These are phyloP conservation scores for Chenopodium berlandieri DNA, from an alignment of 148 eudicot genomes.

Conservation along the genomic window DNA sequence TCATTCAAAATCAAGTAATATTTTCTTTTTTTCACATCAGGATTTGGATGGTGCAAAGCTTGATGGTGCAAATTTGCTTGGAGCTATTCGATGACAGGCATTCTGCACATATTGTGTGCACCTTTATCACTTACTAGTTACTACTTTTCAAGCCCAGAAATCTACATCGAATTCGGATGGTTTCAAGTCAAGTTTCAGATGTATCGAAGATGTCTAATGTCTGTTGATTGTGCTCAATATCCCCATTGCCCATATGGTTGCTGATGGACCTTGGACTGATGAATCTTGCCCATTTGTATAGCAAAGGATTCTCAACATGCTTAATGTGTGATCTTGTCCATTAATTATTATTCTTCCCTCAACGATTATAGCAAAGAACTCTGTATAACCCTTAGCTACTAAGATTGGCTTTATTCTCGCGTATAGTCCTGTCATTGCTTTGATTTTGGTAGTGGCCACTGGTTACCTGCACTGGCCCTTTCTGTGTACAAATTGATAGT, in stretches of 20 bases:
- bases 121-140: not conserved
- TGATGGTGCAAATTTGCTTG: constrained; percentile 83
- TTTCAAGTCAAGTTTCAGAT: not conserved
- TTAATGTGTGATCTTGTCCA: not conserved
- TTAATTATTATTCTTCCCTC: not conserved
- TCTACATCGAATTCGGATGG: not conserved
- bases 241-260: constrained; percentile 3
- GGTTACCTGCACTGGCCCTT: too few species aligned
- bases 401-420: too few species aligned
- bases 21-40: constrained; percentile 29
- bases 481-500: too few species aligned
- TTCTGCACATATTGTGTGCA: constrained; percentile 1
- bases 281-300: not conserved
- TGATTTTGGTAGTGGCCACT: too few species aligned
- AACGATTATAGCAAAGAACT: too few species aligned
- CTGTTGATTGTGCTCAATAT: not conserved
- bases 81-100: constrained; percentile 64
- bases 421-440: too few species aligned
- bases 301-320: not conserved
- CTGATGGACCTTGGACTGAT: not conserved
- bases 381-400: too few species aligned
- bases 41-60: constrained; percentile 83
- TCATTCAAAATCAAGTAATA: not conserved
- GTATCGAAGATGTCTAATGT: not conserved
- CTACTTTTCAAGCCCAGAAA: not conserved